Evolutionary conservation across 1,284 basidiomycete genomes (phyloP), one percentile per base, ranked within the genome.

Genomic region (Cutaneotrichosporon daszewskae): DNA sequence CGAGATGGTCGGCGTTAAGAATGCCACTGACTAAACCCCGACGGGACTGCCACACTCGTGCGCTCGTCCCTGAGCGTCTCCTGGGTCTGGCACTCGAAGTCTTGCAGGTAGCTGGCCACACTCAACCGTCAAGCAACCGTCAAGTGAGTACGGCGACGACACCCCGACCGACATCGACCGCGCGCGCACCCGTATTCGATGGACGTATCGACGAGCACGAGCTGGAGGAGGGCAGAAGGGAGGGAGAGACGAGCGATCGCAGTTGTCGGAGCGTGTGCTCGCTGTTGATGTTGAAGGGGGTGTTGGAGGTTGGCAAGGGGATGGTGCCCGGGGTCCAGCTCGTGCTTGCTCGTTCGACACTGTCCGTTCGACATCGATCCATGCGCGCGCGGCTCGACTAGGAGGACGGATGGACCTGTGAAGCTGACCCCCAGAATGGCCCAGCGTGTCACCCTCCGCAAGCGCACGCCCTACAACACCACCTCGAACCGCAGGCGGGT

Each of bases 381-480:
- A 18, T 33, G 16, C 16, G 32, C 32, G 17, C 32, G 32, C 5
- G 26, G 11, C 26, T 28, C n/a, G n/a, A n/a, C n/a, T n/a, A n/a
- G n/a, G n/a, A n/a, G n/a, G n/a, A n/a, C n/a, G n/a, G n/a, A n/a
- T n/a, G n/a, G n/a, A n/a, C n/a, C n/a, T n/a, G n/a, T n/a, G n/a
- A n/a, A 26, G 17, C 50, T 52, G 37, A 52, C 50, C 19, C 18
- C 9, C 58, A 69, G 63, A 79, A 95, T 97, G 92, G 90, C 89
- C 76, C 89, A 96, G 83, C 91, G 94, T 72, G 92, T 99, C 68
- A 96, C 92, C 64, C 87, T 99, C 77, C 88, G 95, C 78, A 98
- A 94, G 77, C 88, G 94, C 72, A 87, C 86, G 65, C 85, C 92
- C 18, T 99, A 99, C 83, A 97, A 97, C 84, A 98, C 95, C 75